Percentiles rank a stretch among this genome's conserved stretches.
Evolutionary conservation across 2,329 filamentous ascomycete species (phyloP).

Genomic region (Hypomyces perniciosus): DNA sequence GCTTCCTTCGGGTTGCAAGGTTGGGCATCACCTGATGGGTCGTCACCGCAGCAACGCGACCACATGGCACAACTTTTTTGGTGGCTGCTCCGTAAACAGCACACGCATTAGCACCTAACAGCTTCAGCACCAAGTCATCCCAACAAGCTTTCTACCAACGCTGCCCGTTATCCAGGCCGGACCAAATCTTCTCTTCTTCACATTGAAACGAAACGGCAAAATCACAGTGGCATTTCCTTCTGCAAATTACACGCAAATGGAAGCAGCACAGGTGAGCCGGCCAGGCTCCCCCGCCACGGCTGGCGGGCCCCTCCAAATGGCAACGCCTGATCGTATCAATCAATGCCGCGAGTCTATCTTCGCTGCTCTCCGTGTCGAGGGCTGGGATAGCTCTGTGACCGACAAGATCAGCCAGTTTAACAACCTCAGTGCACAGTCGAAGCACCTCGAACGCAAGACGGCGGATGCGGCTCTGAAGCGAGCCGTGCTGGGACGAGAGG

Average conservation of each 20-base stretch:
- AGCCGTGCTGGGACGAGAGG: slow-evolving; percentile 62
- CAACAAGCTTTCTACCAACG: background rate
- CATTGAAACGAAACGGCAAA: background rate
- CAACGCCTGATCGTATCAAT: slow-evolving; percentile 61
- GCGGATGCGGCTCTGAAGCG: slow-evolving; percentile 61
- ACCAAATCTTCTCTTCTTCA: too few species aligned
- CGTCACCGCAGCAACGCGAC: slow-evolving; percentile 20
- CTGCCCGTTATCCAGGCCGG: too few species aligned
- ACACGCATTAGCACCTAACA: slow-evolving; percentile 4
- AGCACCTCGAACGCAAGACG: slow-evolving; percentile 57
- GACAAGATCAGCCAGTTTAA: slow-evolving; percentile 70
- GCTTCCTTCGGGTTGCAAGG: too few species aligned
- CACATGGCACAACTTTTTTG: slow-evolving; percentile 12
- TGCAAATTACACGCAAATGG: slow-evolving; percentile 29
- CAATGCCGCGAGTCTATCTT: slow-evolving; percentile 35
- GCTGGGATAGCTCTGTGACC: slow-evolving; percentile 55
- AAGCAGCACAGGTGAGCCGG: slow-evolving; percentile 39
- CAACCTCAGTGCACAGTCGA: slow-evolving; percentile 56
- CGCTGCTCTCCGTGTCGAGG: slow-evolving; percentile 31
- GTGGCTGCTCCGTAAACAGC: slow-evolving; percentile 22
- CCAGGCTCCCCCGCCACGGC: slow-evolving; percentile 45
- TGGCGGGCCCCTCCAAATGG: slow-evolving; percentile 51
- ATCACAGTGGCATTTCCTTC: background rate
- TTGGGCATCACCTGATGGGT: slow-evolving; percentile 18
- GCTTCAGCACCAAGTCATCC: slow-evolving; percentile 5